These are phyloP conservation scores for Naegleria gruberi DNA, from an alignment of 208 protist species.

Conservation along the genomic window DNA sequence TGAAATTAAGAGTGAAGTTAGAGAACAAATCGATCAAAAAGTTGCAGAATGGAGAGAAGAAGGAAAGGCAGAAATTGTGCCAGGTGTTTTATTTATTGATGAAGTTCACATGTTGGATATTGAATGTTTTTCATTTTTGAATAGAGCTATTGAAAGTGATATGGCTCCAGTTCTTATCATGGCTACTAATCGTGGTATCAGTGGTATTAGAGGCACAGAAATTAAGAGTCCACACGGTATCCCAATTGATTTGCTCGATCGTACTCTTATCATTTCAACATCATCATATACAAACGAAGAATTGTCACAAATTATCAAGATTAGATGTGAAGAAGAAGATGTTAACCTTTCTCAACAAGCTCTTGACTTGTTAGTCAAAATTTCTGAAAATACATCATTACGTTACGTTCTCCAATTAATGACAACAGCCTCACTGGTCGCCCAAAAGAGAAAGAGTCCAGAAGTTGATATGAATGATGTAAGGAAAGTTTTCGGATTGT, in stretches of 20 bases:
- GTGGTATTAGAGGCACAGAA: constrained; percentile 95
- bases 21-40: constrained; percentile 98
- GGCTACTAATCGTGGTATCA: constrained; percentile 97
- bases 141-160: constrained; percentile 96
- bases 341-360: constrained; percentile 95
- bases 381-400: constrained; percentile 90
- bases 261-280: constrained; percentile 98
- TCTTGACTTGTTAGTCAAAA: constrained; percentile 83
- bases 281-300: constrained; percentile 83
- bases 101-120: constrained; percentile 99
- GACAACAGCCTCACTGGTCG: constrained; percentile 88
- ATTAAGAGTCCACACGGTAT: constrained; percentile 97
- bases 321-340: constrained; percentile 97
- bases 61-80: constrained; percentile 97
- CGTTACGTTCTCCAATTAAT: constrained; percentile 99
- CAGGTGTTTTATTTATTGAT: constrained; percentile 75
- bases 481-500: constrained; percentile 72
- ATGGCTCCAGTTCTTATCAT: constrained; percentile 98
- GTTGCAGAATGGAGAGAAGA: constrained; percentile 99
- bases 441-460: constrained; percentile 78
- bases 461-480: constrained; percentile 91
- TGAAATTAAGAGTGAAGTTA: constrained; percentile 99
- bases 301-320: constrained; percentile 89
- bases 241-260: constrained; percentile 94
- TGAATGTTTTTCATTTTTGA: constrained; percentile 99